Base-by-base conservation (phyloP, 2,329 filamentous ascomycete species). In the Claviceps sp. region DNA sequence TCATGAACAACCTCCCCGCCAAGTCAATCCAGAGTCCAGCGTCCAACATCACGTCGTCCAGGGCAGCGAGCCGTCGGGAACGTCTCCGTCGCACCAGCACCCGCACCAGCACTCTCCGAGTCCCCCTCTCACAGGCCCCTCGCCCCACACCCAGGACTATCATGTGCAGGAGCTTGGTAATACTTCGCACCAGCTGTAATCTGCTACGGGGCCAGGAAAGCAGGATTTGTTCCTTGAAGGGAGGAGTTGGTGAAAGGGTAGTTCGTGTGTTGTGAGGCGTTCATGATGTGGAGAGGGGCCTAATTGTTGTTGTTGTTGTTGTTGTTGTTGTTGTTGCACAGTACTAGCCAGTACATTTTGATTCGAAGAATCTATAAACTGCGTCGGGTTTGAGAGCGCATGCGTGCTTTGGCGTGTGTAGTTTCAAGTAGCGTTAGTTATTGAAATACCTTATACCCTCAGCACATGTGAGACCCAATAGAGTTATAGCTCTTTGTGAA, bases 91-190 rank as follows among this genome's bases (percentile, higher is more conserved):
- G 11, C 55, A 59, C 40, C 60, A 60, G 45, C 53, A 57, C 26
- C 26, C 2, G 1, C 29, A 34, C 9, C 29, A 11, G 29, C 9
- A 34, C 2, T 22, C 42, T 53, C 16, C 53, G 54, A 0, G 60
- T 58, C 48, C 51, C 52, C 14, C 54, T 57, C 0, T 57, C 4
- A 47, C 49, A 0, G 58, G 56, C 9, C 52, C 59, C 6, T 53
- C 56, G 40, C 59, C 59, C 11, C 14, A 3, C 14, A 2, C 38
- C 37, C 57, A 59, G 49, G 60, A 59, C 39, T 56, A 57, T 45
- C 54, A 57, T 23, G 49, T 53, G 7, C 53, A 59, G 37, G 29
- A 50, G 39, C 34, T 45, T 11, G 22, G 11, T n/a, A 34, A 37
- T 34, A 2, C 9, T 22, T 20, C 46, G 17, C 48, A 47, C 5